Conservation (phyloP, 331 rosid genomes). For the Quercus phellos region DNA sequence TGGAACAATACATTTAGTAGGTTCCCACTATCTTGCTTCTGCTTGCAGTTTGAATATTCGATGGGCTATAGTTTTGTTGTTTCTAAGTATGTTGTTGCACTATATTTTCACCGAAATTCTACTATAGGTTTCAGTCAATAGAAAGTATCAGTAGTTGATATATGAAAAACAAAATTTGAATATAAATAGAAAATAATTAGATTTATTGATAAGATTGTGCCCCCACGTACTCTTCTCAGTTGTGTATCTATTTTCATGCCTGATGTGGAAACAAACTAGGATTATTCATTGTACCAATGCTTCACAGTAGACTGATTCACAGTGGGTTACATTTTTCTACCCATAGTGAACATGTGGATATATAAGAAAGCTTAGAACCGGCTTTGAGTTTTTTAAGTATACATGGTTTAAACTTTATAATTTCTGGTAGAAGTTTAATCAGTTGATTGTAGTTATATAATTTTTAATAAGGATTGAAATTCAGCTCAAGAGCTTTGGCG, state of each 20-base stretch:
- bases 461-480: neutral
- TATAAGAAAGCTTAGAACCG: slow-evolving; percentile 24
- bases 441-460: neutral
- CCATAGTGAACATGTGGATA: slow-evolving; percentile 40
- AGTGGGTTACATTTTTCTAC: slow-evolving; percentile 41
- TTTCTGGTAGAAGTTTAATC: slow-evolving; percentile 1
- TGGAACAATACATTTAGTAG: slow-evolving; percentile 93
- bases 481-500: too few species aligned
- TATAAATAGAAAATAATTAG: slow-evolving; percentile 34
- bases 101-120: slow-evolving; percentile 32
- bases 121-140: slow-evolving; percentile 19
- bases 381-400: slow-evolving; percentile 18
- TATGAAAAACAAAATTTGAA: slow-evolving; percentile 34
- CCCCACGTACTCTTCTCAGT: slow-evolving; percentile 21
- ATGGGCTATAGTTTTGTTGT: slow-evolving; percentile 31
- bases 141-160: slow-evolving; percentile 29
- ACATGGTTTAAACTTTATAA: slow-evolving; percentile 28
- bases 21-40: slow-evolving; percentile 58
- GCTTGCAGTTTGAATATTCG: slow-evolving; percentile 37
- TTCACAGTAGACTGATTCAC: slow-evolving; percentile 17
- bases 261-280: slow-evolving; percentile 35
- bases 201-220: slow-evolving; percentile 18
- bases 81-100: slow-evolving; percentile 42
- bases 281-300: slow-evolving; percentile 30
- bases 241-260: slow-evolving; percentile 25